These are phyloP conservation scores for Gynandropsis gynandra DNA, from an alignment of 345 rosid species.

Conservation along the genomic window DNA sequence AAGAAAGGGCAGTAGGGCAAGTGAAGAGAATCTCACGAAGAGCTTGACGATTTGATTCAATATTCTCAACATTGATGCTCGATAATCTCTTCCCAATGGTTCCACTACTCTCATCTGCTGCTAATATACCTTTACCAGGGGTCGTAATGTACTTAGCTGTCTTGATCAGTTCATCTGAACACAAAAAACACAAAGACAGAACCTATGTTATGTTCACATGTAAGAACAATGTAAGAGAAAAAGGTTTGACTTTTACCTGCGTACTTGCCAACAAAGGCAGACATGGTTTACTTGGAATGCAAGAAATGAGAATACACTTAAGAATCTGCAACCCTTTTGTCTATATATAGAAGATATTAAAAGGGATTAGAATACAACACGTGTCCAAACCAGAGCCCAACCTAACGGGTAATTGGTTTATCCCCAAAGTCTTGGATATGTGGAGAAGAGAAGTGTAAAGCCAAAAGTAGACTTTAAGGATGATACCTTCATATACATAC, in stretches of 20 bases:
- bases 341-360: conserved; percentile 31
- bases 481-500: too few species aligned
- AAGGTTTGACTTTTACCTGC: conserved; percentile 62
- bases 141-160: conserved; percentile 73
- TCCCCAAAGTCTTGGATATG: conserved; percentile 4
- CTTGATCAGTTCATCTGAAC: conserved; percentile 61
- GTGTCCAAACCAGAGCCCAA: conserved; percentile 30
- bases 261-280: conserved; percentile 64
- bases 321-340: conserved; percentile 22
- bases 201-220: not conserved
- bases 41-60: conserved; percentile 90
- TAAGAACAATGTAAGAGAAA: not conserved
- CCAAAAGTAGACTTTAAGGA: conserved; percentile 23
- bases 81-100: conserved; percentile 92
- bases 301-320: conserved; percentile 22
- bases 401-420: conserved; percentile 38
- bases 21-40: conserved; percentile 94
- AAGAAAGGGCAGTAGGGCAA: conserved; percentile 54
- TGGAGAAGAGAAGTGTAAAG: conserved; percentile 29
- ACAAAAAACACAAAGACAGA: conserved; percentile 10
- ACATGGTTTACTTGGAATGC: conserved; percentile 39
- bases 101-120: conserved; percentile 97
- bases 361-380: conserved; percentile 27
- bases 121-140: conserved; percentile 74
- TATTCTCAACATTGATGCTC: conserved; percentile 84